phyloP scores from a whole-genome alignment of 768 basidiomycete species.

The Tulasnella sp. region DNA sequence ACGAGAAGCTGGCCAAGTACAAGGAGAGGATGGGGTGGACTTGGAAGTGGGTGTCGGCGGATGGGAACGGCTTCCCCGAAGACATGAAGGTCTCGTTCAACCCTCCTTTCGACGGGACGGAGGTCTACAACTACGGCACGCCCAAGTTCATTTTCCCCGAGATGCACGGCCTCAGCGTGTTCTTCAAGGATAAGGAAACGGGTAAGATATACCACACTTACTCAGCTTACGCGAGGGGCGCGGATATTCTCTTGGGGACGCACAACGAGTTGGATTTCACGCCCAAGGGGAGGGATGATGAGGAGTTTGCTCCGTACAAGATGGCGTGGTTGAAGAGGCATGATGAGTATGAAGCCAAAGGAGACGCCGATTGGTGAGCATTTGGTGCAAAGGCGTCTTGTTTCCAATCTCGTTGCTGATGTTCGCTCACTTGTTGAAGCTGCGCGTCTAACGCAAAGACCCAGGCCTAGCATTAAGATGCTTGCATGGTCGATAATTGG shows the following conservation, averaged over 20 bases:
- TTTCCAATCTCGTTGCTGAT: neutral
- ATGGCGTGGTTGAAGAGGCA: constrained; percentile 9
- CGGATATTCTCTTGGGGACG: neutral
- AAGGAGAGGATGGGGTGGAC: constrained; percentile 9
- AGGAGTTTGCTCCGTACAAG: neutral
- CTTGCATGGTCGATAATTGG: neutral
- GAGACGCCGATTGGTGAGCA: neutral
- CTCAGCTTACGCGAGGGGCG: constrained; percentile 2
- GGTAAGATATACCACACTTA: constrained; percentile 11
- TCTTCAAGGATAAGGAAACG: constrained; percentile 7
- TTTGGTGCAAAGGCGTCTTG: neutral
- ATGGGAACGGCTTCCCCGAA: neutral
- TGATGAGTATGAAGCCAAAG: neutral
- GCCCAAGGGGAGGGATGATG: constrained; percentile 5
- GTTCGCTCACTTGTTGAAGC: neutral
- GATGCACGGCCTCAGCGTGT: neutral
- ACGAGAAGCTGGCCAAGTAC: constrained; percentile 12
- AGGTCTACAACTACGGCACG: neutral
- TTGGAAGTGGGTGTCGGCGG: constrained; percentile 5
- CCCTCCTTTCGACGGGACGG: neutral
- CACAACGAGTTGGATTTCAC: constrained; percentile 10
- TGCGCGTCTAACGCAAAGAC: neutral
- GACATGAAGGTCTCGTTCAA: neutral
- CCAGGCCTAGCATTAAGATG: neutral
- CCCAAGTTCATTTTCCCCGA: neutral